These are phyloP conservation scores for Xylariaceae sp. DNA, from an alignment of 2,329 filamentous ascomycete species.

Conservation along the genomic window DNA sequence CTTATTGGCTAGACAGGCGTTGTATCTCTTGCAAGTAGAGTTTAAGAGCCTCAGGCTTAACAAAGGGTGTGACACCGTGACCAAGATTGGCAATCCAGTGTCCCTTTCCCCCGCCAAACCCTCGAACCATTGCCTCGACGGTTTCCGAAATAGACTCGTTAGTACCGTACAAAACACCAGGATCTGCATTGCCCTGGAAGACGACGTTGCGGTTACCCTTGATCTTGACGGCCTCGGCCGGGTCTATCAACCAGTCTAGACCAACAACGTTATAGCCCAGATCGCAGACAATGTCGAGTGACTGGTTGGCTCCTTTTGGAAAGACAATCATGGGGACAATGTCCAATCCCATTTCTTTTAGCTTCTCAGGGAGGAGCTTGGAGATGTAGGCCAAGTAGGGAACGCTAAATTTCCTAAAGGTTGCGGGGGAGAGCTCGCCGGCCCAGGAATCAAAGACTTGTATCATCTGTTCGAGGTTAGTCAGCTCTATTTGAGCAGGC, in stretches of 20 bases:
- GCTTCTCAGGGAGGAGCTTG: constrained; percentile 67
- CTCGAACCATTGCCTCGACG: constrained; percentile 81
- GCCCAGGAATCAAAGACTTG: constrained; percentile 99
- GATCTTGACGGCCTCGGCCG: constrained; percentile 75
- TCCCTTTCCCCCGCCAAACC: constrained; percentile 72
- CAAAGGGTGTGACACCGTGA: constrained; percentile 92
- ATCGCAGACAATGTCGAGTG: constrained; percentile 79
- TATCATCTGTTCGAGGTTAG: constrained; percentile 55
- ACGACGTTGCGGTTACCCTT: constrained; percentile 71
- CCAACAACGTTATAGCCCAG: constrained; percentile 92
- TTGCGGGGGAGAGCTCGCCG: constrained; percentile 79
- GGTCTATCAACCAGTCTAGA: constrained; percentile 91
- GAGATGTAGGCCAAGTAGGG: constrained; percentile 86
- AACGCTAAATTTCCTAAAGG: constrained; percentile 80
- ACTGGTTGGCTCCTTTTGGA: constrained; percentile 96
- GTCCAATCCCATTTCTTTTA: constrained; percentile 71
- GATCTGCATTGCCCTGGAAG: constrained; percentile 93
- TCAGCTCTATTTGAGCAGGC: not conserved
- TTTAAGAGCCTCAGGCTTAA: constrained; percentile 87
- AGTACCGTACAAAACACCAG: constrained; percentile 85
- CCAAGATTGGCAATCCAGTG: constrained; percentile 97
- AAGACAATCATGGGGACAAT: constrained; percentile 96
- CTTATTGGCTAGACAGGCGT: constrained; percentile 53
- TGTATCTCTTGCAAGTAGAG: constrained; percentile 95
- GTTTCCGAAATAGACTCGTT: constrained; percentile 74